A percentile compares a stretch with the other conserved stretches of the same genome.
Evolutionary conservation across 768 basidiomycete genomes (phyloP).

Genomic region (Sporobolomyces pararoseus): DNA sequence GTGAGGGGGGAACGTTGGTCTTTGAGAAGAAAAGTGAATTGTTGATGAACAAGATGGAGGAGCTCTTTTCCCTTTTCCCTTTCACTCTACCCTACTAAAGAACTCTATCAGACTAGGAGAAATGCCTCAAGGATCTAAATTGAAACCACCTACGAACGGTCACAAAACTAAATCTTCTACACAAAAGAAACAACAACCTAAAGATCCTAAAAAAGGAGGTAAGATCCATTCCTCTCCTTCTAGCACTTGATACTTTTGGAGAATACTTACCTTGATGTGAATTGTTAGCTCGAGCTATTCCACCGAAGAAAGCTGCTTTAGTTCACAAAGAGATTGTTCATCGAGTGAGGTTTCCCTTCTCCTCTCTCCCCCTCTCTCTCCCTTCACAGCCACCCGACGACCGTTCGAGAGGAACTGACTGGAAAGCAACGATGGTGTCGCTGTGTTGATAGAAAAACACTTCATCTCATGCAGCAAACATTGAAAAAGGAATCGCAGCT

Average conservation of each 20-base stretch:
- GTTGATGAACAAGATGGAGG: too few species aligned
- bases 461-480: constrained; percentile 22
- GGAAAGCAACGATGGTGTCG: too few species aligned
- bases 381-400: background rate
- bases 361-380: background rate
- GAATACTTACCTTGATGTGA: too few species aligned
- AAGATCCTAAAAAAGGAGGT: constrained; percentile 38
- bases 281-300: constrained; percentile 11
- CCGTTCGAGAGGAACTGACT: background rate
- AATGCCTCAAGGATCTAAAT: constrained; percentile 38
- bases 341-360: constrained; percentile 8
- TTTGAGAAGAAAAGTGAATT: background rate
- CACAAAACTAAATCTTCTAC: constrained; percentile 24
- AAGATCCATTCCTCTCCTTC: background rate
- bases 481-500: constrained; percentile 37
- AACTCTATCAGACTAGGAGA: background rate
- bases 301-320: constrained; percentile 27
- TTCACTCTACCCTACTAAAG: background rate
- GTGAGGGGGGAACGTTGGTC: background rate
- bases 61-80: background rate
- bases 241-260: too few species aligned
- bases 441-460: constrained; percentile 32
- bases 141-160: constrained; percentile 23
- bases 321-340: constrained; percentile 13
- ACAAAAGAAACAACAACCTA: constrained; percentile 29